phyloP scores from a whole-genome alignment of 2,329 filamentous ascomycete genomes.

The Colletotrichum sp. region DNA sequence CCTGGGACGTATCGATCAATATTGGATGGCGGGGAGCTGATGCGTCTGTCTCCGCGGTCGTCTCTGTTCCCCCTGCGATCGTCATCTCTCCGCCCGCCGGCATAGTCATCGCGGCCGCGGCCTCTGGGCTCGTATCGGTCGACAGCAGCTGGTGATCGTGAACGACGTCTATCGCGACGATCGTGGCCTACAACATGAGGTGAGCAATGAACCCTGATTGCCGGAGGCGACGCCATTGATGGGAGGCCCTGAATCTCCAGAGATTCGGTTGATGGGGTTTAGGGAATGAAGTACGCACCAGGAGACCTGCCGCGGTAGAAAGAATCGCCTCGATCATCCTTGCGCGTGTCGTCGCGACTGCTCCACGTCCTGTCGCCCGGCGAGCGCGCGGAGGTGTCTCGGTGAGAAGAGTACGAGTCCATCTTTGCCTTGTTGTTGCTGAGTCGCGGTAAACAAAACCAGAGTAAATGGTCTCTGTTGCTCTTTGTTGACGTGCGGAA shows the following conservation, averaged over 20 bases:
- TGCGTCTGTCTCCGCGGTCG: conserved; percentile 48
- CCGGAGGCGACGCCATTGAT: background rate
- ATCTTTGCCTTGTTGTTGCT: conserved; percentile 35
- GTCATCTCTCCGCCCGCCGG: conserved; percentile 57
- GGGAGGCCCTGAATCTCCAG: background rate
- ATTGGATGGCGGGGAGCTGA: conserved; percentile 69
- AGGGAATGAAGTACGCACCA: conserved; percentile 57
- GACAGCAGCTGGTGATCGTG: conserved; percentile 73
- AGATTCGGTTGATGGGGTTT: background rate
- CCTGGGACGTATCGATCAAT: conserved; percentile 88
- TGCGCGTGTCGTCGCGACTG: conserved; percentile 57
- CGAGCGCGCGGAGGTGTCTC: conserved; percentile 57
- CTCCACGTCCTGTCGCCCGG: conserved; percentile 59
- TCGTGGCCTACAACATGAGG: conserved; percentile 52
- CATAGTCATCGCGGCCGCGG: conserved; percentile 72
- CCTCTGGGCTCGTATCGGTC: conserved; percentile 78
- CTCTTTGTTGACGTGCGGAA: background rate
- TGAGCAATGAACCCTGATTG: conserved; percentile 2
- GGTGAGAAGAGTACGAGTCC: conserved; percentile 61
- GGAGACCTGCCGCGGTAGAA: conserved; percentile 74
- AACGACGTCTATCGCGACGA: conserved; percentile 66
- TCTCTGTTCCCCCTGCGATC: conserved; percentile 52
- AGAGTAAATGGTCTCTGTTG: background rate
- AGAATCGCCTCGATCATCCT: conserved; percentile 61
- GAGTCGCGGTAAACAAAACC: background rate